Evolutionary conservation across 768 basidiomycete species (phyloP), one percentile per base, ranked within the genome.

Genomic region (Naganishia onofrii): DNA sequence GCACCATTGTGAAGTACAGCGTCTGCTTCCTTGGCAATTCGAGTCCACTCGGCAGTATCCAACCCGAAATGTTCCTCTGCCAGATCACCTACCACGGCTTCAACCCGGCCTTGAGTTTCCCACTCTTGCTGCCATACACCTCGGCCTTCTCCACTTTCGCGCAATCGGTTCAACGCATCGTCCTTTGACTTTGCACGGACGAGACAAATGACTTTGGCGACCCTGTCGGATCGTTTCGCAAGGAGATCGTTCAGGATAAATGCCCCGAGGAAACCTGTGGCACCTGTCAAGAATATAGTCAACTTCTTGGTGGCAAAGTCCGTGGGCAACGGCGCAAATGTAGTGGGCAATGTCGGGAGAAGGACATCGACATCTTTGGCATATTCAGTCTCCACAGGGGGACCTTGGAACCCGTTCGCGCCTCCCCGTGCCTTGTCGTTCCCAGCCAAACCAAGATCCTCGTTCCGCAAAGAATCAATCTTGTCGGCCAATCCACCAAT

Each of bases 221-320:
- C 90, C 68, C 85, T 83, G 9, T 84, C 82, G 34, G 80, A 74
- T 44, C 88, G 85, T 32, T 32, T 23, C 21, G 84, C 82, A 0
- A 99, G 85, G 48, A 99, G 84, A 77, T 95, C 89, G 46, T 85
- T 84, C 58, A 98, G 83, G 71, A 98, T 86, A 80, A 95, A 98
- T 6, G 92, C 93, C 17, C 96, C 96, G 19, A 99, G 85, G 84
- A 94, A 99, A 1, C 96, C 96, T 10, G 96, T 97, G 5, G 92
- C 94, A 7, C 96, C 96, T 7, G 96, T 98, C 34, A 99, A 86
- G 84, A 99, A 96, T 34, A 98, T 85, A 0, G 90, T 91, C 51
- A 93, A 73, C 15, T 84, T 81, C 53, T 83, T 85, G 29, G 81
- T 77, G 26, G 79, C 76, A 74, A 88, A 88, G 73, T 88, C 86